A percentile compares a stretch with the other conserved stretches of the same genome.
Conservation (phyloP, 1,284 basidiomycete species). For the Schizophyllum amplum region DNA sequence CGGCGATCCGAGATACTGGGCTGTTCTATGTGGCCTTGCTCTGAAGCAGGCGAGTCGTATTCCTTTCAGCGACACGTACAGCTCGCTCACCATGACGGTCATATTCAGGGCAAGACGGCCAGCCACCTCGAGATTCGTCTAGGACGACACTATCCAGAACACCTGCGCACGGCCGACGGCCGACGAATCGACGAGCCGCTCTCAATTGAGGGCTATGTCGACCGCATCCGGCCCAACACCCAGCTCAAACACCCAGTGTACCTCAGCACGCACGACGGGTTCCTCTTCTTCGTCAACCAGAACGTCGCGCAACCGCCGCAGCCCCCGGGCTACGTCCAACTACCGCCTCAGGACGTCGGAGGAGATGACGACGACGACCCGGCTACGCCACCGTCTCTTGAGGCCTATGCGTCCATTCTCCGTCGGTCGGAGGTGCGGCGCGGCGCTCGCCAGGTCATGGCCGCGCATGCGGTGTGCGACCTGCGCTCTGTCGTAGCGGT, state of each 20-base stretch:
- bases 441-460: conserved; percentile 57
- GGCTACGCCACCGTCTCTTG: neutral
- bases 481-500: conserved; percentile 58
- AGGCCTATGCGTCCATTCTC: conserved; percentile 26
- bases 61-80: neutral
- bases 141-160: conserved; percentile 55
- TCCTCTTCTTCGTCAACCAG: conserved; percentile 54
- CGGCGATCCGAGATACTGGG: conserved; percentile 59
- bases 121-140: conserved; percentile 67
- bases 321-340: conserved; percentile 40
- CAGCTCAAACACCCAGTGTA: conserved; percentile 59
- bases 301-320: conserved; percentile 58
- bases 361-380: conserved; percentile 16
- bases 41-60: conserved; percentile 48
- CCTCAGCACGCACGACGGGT: conserved; percentile 65
- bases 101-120: conserved; percentile 35
- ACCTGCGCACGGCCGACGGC: conserved; percentile 47
- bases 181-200: conserved; percentile 60
- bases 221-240: conserved; percentile 58
- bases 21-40: conserved; percentile 65
- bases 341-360: conserved; percentile 16
- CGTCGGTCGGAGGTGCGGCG: conserved; percentile 50
- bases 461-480: conserved; percentile 61
- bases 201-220: conserved; percentile 73
- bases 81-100: conserved; percentile 7